These are phyloP conservation scores for Lichtheimia hyalospora DNA, from an alignment of 371 early-diverging fungal species.

Conservation along the genomic window DNA sequence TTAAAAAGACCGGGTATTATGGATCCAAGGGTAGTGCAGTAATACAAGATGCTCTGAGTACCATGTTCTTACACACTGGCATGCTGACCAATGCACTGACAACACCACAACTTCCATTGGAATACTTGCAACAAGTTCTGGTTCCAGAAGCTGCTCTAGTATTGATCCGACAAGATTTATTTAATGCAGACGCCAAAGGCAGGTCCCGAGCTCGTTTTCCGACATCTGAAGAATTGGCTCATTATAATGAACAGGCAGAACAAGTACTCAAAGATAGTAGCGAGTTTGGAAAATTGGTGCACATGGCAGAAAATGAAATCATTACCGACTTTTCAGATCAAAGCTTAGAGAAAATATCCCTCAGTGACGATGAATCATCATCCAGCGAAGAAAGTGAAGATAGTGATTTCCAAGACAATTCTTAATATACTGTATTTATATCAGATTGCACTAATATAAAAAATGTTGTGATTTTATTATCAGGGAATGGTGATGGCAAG, in stretches of 20 bases:
- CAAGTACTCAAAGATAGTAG: slow-evolving; percentile 49
- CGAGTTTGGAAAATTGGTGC: slow-evolving; percentile 51
- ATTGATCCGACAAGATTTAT: slow-evolving; percentile 53
- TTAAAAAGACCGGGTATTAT: slow-evolving; percentile 66
- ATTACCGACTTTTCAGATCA: slow-evolving; percentile 5
- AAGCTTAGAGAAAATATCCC: not conserved
- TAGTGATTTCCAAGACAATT: not conserved
- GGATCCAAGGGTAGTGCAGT: slow-evolving; percentile 51
- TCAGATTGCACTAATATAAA: too few species aligned
- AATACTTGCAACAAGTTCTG: slow-evolving; percentile 62
- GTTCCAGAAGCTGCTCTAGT: slow-evolving; percentile 60
- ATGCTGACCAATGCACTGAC: slow-evolving; percentile 31
- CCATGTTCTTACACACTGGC: slow-evolving; percentile 36
- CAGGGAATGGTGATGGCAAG: too few species aligned
- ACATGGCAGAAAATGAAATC: slow-evolving; percentile 29
- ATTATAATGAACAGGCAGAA: slow-evolving; percentile 31
- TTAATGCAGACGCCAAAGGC: slow-evolving; percentile 2
- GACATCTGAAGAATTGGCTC: not conserved
- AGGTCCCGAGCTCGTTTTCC: slow-evolving; percentile 1
- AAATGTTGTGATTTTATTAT: too few species aligned
- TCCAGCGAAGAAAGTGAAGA: not conserved
- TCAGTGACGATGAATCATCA: slow-evolving; percentile 1
- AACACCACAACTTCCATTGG: slow-evolving; percentile 51
- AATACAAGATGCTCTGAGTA: slow-evolving; percentile 39
- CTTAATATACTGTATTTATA: too few species aligned